Percentiles rank a stretch among this genome's conserved stretches.
Conservation (phyloP, 139 green algal genomes). For the Chlorella sp. region DNA sequence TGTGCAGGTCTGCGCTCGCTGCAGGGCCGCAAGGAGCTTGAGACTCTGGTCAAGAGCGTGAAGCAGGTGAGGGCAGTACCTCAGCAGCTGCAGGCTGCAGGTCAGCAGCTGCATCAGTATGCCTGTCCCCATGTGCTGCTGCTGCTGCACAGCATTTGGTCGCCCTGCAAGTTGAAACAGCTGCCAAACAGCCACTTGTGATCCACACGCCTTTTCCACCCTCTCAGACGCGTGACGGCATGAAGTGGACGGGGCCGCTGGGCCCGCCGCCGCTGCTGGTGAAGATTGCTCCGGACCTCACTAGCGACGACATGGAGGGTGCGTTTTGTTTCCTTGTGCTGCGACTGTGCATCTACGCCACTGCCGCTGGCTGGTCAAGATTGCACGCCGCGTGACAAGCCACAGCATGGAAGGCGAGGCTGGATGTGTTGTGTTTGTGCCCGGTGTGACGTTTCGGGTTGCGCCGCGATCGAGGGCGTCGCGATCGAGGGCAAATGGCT, state of each 20-base stretch:
- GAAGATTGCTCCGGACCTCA: slow-evolving; percentile 96
- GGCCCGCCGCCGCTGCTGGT: slow-evolving; percentile 85
- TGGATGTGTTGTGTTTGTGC: too few species aligned
- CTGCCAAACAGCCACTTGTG: too few species aligned
- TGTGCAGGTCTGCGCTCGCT: slow-evolving; percentile 77
- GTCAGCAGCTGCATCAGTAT: too few species aligned
- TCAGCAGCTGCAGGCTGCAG: too few species aligned
- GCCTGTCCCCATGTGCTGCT: not conserved
- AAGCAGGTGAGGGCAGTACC: slow-evolving; percentile 40
- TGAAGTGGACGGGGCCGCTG: slow-evolving; percentile 57
- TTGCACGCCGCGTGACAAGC: too few species aligned
- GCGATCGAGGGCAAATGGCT: not conserved
- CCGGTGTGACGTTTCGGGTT: too few species aligned
- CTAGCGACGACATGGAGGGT: slow-evolving; percentile 68
- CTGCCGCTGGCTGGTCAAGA: too few species aligned
- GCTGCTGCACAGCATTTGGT: not conserved
- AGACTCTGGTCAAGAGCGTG: slow-evolving; percentile 71
- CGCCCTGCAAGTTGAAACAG: too few species aligned
- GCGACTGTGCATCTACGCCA: too few species aligned
- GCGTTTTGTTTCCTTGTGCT: not conserved
- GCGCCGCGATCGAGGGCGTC: too few species aligned
- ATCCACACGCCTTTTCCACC: not conserved
- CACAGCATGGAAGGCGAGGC: too few species aligned
- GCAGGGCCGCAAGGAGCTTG: slow-evolving; percentile 86
- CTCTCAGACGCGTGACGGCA: slow-evolving; percentile 64